Percentiles rank a stretch among this genome's conserved stretches.
Conservation (phyloP, 495 filamentous ascomycete genomes). For the Lepraria neglecta region DNA sequence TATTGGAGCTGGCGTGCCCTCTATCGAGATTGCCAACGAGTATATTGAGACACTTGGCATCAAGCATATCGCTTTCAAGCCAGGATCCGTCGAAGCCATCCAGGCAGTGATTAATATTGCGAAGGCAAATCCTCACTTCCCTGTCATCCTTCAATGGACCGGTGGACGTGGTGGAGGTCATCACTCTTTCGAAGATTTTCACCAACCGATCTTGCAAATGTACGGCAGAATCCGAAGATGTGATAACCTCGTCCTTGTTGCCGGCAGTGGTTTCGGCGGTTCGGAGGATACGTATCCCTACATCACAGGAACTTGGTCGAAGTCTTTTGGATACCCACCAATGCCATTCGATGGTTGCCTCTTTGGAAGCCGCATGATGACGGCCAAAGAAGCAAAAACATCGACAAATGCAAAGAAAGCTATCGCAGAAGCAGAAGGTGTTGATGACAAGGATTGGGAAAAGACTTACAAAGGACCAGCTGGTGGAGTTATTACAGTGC, state of each 20-base stretch:
- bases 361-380: conserved; percentile 91
- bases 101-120: conserved; percentile 88
- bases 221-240: conserved; percentile 76
- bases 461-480: conserved; percentile 90
- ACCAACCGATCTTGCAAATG: conserved; percentile 86
- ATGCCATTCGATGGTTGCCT: conserved; percentile 93
- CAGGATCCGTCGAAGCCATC: conserved; percentile 82
- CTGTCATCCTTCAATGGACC: conserved; percentile 89
- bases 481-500: conserved; percentile 92
- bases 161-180: conserved; percentile 90
- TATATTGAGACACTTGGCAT: conserved; percentile 91
- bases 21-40: conserved; percentile 87
- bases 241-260: conserved; percentile 80
- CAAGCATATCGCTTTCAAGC: conserved; percentile 94
- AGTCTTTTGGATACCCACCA: conserved; percentile 74
- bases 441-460: conserved; percentile 89
- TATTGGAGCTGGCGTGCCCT: conserved; percentile 90
- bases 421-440: conserved; percentile 81
- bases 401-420: conserved; percentile 91
- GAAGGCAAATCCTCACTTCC: conserved; percentile 82
- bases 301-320: conserved; percentile 81
- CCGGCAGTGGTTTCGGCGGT: conserved; percentile 87
- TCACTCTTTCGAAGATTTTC: conserved; percentile 94
- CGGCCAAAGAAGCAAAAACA: conserved; percentile 89
- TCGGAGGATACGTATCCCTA: conserved; percentile 91